Base-by-base conservation (phyloP, 2,329 filamentous ascomycete genomes). In the Knufia fluminis region DNA sequence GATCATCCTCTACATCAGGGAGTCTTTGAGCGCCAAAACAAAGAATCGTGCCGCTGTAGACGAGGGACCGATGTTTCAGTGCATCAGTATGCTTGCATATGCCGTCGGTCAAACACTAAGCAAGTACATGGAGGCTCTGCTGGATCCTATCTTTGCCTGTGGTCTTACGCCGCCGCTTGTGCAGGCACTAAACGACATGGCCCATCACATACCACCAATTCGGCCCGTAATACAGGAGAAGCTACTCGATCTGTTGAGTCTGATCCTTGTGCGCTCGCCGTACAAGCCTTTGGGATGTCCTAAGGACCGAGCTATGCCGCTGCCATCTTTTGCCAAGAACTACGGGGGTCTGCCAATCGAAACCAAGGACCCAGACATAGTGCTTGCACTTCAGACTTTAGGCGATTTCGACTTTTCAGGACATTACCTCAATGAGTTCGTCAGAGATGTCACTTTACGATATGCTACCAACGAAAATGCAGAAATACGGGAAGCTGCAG, bases 381-480 rank as follows among this genome's bases (percentile, higher is more conserved):
- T 94, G 56, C 74, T 98, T 46, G 92, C 92, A 3, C 76, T 98
- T 14, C 90, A 94, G 61, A 98, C 94, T 0, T 74, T 98, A 0
- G 94, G 92, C n/a, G 96, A 89, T 63, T 98, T 98, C 61, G 92
- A 98, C 65, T 98, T 98, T 62, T 83, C 74, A 28, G 82, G 78
- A 68, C 89, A 97, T 61, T 85, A 96, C 14, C 72, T 99, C 14
- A 99, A 99, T 61, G 94, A 99, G 64, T 99, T 99, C 59, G 92
- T 98, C 23, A 86, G 92, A 20, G 92, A 99, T 63, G 92, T 98
- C 44, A 92, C 94, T 3, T 94, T 98, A 62, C 92, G 91, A 65
- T 99, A 96, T 60, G 91, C 98, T 36, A 91, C 98, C 59, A 92
- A 94, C 55, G 91, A 97, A 59, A 94, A 95, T 60, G 78, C 88